Percentiles rank a stretch among this genome's conserved stretches.
phyloP scores from a whole-genome alignment of 176 grass and related monocot genomes.

The Rhynchospora pubera region DNA sequence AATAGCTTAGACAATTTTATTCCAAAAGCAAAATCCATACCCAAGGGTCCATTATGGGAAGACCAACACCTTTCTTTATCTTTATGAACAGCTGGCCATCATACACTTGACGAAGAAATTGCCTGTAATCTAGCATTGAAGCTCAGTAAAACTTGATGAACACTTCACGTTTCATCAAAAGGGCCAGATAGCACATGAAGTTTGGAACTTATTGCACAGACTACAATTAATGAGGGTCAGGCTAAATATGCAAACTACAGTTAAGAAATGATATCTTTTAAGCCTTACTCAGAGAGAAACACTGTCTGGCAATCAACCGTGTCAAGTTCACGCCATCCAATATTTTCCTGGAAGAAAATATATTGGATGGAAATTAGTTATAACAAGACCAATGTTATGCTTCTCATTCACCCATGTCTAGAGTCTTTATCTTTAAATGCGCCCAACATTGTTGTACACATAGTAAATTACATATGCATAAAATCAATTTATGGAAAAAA shows the following conservation, averaged over 20 bases:
- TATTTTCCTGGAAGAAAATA: slow-evolving; percentile 33
- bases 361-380: neutral
- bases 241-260: neutral
- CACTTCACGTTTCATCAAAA: neutral
- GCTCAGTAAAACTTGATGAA: slow-evolving; percentile 4
- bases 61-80: slow-evolving; percentile 64
- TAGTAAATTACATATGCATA: neutral
- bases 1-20: neutral
- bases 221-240: neutral
- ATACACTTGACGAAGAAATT: slow-evolving; percentile 81
- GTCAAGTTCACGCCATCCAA: slow-evolving; percentile 83
- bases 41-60: slow-evolving; percentile 93
- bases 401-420: neutral
- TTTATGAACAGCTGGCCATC: slow-evolving; percentile 68
- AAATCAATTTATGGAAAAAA: neutral
- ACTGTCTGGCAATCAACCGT: slow-evolving; percentile 73
- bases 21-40: slow-evolving; percentile 39
- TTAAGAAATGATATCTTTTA: neutral
- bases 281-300: slow-evolving; percentile 76
- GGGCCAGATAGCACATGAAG: neutral
- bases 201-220: neutral
- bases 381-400: neutral
- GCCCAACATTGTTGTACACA: neutral
- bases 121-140: slow-evolving; percentile 38
- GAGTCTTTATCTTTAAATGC: neutral